A percentile compares a stretch with the other conserved stretches of the same genome.
Evolutionary conservation across 352 stramenopile species (phyloP).

Genomic region (Phytophthora pluvialis): DNA sequence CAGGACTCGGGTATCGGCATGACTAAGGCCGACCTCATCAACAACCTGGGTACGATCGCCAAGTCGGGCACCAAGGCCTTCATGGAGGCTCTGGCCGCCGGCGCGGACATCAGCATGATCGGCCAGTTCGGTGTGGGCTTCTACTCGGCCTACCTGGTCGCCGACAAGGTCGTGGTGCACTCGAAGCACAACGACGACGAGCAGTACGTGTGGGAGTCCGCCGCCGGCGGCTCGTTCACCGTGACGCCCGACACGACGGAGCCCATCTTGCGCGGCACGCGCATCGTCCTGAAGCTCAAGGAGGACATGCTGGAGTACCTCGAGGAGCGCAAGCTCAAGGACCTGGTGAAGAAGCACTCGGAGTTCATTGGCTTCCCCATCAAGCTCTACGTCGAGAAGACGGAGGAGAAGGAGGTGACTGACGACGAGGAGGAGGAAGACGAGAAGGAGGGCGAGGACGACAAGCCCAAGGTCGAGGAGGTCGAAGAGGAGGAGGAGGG

Average conservation of each 20-base stretch:
- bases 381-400: constrained; percentile 99
- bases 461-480: constrained; percentile 98
- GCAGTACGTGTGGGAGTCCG: constrained; percentile 97
- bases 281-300: constrained; percentile 98
- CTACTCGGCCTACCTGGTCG: constrained; percentile 99
- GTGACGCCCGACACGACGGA: constrained; percentile 91
- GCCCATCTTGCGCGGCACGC: constrained; percentile 92
- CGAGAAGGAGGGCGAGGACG: constrained; percentile 92
- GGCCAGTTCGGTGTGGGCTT: constrained; percentile 99
- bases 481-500: constrained; percentile 97
- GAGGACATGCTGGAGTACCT: constrained; percentile 99
- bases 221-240: constrained; percentile 98
- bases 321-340: constrained; percentile 98
- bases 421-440: constrained; percentile 99
- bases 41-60: constrained; percentile 99
- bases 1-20: constrained; percentile 99
- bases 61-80: constrained; percentile 99
- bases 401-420: constrained; percentile 99
- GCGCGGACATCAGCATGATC: constrained; percentile 99
- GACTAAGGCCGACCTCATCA: constrained; percentile 99
- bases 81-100: constrained; percentile 98
- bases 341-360: constrained; percentile 99
- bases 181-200: constrained; percentile 99
- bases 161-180: constrained; percentile 98
- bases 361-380: constrained; percentile 99